Conservation (phyloP, 2,329 filamentous ascomycete species). For the Neopestalotiopsis sp. region DNA sequence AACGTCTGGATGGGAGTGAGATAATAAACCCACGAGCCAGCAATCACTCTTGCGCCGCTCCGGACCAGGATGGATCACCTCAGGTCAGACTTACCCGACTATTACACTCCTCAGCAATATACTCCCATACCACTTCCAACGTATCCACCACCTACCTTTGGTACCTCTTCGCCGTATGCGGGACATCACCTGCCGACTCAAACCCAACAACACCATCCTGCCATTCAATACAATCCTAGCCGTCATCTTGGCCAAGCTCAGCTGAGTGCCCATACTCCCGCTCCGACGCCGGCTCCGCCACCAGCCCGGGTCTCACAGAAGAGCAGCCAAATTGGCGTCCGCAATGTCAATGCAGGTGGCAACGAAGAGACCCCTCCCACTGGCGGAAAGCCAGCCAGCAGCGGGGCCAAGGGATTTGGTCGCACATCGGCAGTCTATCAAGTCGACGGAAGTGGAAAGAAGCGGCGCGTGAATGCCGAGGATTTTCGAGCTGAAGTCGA, state of each 20-base stretch:
- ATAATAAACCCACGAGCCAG: neutral
- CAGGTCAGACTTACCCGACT: neutral
- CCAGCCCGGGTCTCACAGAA: neutral
- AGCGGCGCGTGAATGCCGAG: slow-evolving; percentile 20
- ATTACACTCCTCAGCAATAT: slow-evolving; percentile 13
- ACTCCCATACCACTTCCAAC: slow-evolving; percentile 5
- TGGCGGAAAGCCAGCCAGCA: neutral
- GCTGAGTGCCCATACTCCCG: neutral
- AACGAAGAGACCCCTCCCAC: neutral
- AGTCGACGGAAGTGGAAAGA: neutral
- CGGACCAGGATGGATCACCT: slow-evolving; percentile 3
- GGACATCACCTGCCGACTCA: neutral
- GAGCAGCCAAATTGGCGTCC: neutral
- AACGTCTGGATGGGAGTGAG: slow-evolving; percentile 9
- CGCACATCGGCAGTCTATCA: slow-evolving; percentile 9
- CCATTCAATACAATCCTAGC: neutral
- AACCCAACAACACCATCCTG: neutral
- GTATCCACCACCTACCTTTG: slow-evolving; percentile 5
- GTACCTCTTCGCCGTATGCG: neutral
- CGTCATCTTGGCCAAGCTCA: neutral
- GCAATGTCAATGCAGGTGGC: neutral
- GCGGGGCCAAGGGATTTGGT: slow-evolving; percentile 9
- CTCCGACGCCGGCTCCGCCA: neutral
- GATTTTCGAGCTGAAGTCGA: slow-evolving; percentile 24
- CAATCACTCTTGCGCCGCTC: neutral